Evolutionary conservation across 2,329 filamentous ascomycete species (phyloP).

Genomic region (Daldinia sp.): DNA sequence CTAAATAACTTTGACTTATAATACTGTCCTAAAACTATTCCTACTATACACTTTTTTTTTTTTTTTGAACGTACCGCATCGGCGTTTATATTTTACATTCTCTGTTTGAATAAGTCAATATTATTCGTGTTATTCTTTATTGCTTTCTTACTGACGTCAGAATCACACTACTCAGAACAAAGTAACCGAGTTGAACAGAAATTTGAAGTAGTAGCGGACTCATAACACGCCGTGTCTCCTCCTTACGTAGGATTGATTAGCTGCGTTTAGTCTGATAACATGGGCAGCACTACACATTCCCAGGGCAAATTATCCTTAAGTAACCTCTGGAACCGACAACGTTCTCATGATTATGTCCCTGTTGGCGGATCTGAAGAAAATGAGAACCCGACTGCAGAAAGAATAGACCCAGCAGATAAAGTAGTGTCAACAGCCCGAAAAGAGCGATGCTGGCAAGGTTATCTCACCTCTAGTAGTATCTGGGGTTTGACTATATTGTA

Average conservation of each 20-base stretch:
- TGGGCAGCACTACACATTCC: constrained; percentile 15
- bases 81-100: neutral
- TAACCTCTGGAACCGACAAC: constrained; percentile 33
- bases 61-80: neutral
- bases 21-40: neutral
- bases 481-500: constrained; percentile 55
- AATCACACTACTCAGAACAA: constrained; percentile 1
- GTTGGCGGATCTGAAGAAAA: constrained; percentile 31
- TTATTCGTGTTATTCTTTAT: neutral
- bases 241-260: neutral
- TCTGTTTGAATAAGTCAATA: neutral
- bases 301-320: constrained; percentile 26
- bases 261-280: neutral
- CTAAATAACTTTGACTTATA: neutral
- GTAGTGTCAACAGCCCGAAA: constrained; percentile 16
- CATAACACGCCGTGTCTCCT: neutral
- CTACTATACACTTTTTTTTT: neutral
- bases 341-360: constrained; percentile 29
- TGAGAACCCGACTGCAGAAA: constrained; percentile 19
- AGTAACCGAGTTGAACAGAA: neutral
- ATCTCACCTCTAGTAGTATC: constrained; percentile 53
- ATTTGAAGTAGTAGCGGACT: neutral
- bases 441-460: constrained; percentile 40
- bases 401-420: constrained; percentile 13
- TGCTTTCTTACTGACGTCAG: constrained; percentile 13